Evolutionary conservation across 352 stramenopile species (phyloP), one percentile per base, ranked within the genome.

Genomic region (Pythium oligandrum): DNA sequence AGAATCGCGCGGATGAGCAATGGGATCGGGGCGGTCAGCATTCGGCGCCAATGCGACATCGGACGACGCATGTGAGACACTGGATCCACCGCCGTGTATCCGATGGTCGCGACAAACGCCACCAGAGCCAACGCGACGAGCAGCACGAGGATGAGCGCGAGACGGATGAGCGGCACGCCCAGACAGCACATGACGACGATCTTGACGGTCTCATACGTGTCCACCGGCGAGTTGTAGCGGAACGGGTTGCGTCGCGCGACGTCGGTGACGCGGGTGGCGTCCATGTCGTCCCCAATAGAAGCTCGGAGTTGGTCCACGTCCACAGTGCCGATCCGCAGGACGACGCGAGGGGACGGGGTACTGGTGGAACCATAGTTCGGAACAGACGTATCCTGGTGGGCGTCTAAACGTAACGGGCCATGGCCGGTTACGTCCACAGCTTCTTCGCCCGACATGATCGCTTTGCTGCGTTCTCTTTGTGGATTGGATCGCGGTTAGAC

Each of bases 161-260:
- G 34, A 12, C 78, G 78, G 44, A 86, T 53, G 42, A 89, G 38
- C n/a, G 78, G 78, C 17, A 89, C 55, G 32, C 71, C 71, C 9
- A 87, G 51, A 2, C 81, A 53, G 58, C 78, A 87, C 51, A 86
- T 50, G 8, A 78, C 6, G 4, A 59, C 45, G 53, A 83, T 85
- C 70, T 89, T 89, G 61, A 62, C 33, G 39, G 53, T 67, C 53
- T 89, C 78, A 67, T 86, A 86, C 46, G 52, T 57, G 55, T 79
- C 69, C 48, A 83, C 68, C 11, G 60, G 75, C 17, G 73, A 73
- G 17, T 69, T 62, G 62, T 89, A 86, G 33, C 61, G 68, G 65
- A 89, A 89, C 39, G 78, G 75, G 47, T 88, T 89, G 31, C 56
- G 47, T 17, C 34, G 47, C 31, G 48, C 42, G 7, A 39, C 40